These are phyloP conservation scores for Mixia osmundae DNA, from an alignment of 1,284 basidiomycete species.

Conservation along the genomic window DNA sequence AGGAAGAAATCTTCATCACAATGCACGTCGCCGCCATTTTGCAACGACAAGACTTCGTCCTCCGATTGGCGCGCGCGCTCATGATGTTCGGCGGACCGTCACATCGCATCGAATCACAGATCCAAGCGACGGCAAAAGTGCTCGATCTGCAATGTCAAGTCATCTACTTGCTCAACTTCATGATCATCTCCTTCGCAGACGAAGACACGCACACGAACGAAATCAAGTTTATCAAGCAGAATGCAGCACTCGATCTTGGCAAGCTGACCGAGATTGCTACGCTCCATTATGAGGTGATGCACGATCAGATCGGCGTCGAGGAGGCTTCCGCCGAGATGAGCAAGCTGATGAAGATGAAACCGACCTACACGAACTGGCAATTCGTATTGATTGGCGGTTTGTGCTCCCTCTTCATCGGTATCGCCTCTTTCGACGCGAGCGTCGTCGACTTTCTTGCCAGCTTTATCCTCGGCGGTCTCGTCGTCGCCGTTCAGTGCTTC, in stretches of 20 bases:
- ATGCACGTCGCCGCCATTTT: constrained; percentile 53
- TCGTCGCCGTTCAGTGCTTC: constrained; percentile 44
- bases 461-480: constrained; percentile 54
- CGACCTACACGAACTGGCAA: constrained; percentile 37
- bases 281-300: constrained; percentile 70
- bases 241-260: constrained; percentile 37
- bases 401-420: constrained; percentile 54
- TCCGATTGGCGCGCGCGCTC: constrained; percentile 54
- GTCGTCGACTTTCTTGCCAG: constrained; percentile 55
- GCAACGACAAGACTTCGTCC: constrained; percentile 46
- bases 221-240: constrained; percentile 33
- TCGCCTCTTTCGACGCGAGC: constrained; percentile 43
- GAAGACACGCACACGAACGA: constrained; percentile 57
- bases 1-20: constrained; percentile 12
- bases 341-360: constrained; percentile 40
- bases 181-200: constrained; percentile 45
- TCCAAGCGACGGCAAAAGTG: constrained; percentile 50
- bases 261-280: constrained; percentile 47
- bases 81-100: constrained; percentile 68
- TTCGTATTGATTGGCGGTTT: constrained; percentile 52
- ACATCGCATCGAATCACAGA: constrained; percentile 59
- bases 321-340: constrained; percentile 53
- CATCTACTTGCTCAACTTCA: constrained; percentile 27
- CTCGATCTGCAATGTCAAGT: constrained; percentile 55
- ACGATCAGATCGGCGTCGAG: constrained; percentile 59